Evolutionary conservation across 495 filamentous ascomycete genomes (phyloP), one percentile per base, ranked within the genome.

Genomic region (Hypoxylon rickii): DNA sequence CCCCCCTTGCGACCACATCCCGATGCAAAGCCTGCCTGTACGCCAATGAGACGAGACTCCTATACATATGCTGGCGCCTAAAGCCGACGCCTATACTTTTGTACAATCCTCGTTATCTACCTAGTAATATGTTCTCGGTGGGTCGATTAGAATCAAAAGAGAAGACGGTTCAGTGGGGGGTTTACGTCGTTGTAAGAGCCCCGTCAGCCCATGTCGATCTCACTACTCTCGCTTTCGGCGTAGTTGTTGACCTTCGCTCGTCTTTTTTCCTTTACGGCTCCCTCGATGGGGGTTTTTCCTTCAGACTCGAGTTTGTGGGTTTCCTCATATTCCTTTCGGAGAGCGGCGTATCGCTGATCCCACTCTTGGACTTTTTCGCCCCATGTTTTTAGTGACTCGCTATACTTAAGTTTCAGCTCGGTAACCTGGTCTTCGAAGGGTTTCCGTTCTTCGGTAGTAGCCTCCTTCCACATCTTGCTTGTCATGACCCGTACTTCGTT

Each of bases 401-500:
- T 75, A 62, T 89, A 86, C 3, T 62, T 72, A 42, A 79, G 76
- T 54, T 89, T 90, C 54, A 88, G 83, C 13, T 76, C 79, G 53
- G 87, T 82, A 3, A 86, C 86, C 64, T 84, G 78, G 31, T 89
- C 86, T 47, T 89, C 73, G 61, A 89, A 97, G 19, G 90, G 92
- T 65, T 79, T 75, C 67, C 86, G 88, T 54, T 80, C 78, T 26
- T 86, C 88, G 7, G 80, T 79, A 3, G 76, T 61, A 0, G 88
- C 86, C 47, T 89, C 85, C 55, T 88, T 86, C 94, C 94, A 98
- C 89, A 91, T 92, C 62, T 86, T 83, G 13, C 91, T 89, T 15
- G 93, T 78, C 52, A 88, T 89, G 7, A 83, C 79, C 26, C 94
- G 86, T 43, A 98, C 86, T 56, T 94, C 90, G 58, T 93, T 93